Base-by-base conservation (phyloP, 2,329 filamentous ascomycete genomes). In the Cercospora nicotianae region DNA sequence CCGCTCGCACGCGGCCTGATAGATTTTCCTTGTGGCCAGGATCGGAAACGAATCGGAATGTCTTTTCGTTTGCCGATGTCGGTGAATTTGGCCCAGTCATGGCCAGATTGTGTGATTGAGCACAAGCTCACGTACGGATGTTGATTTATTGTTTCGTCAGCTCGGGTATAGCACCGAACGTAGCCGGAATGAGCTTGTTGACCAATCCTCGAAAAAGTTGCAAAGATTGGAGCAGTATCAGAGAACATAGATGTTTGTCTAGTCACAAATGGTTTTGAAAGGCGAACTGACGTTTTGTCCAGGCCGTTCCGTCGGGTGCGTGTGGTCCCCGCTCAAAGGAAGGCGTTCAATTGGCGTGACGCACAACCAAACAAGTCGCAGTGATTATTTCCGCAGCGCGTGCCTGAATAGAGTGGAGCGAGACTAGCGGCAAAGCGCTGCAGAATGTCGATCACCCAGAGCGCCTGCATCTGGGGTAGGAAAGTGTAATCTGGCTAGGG, bases 1-100 rank as follows among this genome's bases (percentile, higher is more conserved):
- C 74, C 42, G 73, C 73, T 45, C 69, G 69, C 8, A 76, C 73
- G 57, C 73, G 66, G 10, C 73, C 74, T 10, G 72, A 74, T 1
- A 76, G 69, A 48, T 73, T 75, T 64, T 75, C 72, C 55, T 74
- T 75, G 68, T 75, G 72, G 10, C 42, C 65, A n/a, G 73, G 73
- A 39, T 75, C 74, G 10, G 72, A 72, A n/a, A 75, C 72, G 68
- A 75, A 75, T 18, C 65, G 69, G 48, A 66, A 72, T 5, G 64
- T 61, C 26, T 60, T 65, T 23, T 71, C 69, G n/a, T 63, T 58
- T 28, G 65, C 30, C 20, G 42, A 60, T 28, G 48, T 63, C 12
- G 70, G 64, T 33, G 65, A 67, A 39, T 61, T 42, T 51, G 57
- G 51, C 31, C 48, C 67, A 57, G 66, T 63, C 69, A 71, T 71